Base-by-base conservation (phyloP, 2,329 filamentous ascomycete genomes). In the Leptoxyphium fumago region DNA sequence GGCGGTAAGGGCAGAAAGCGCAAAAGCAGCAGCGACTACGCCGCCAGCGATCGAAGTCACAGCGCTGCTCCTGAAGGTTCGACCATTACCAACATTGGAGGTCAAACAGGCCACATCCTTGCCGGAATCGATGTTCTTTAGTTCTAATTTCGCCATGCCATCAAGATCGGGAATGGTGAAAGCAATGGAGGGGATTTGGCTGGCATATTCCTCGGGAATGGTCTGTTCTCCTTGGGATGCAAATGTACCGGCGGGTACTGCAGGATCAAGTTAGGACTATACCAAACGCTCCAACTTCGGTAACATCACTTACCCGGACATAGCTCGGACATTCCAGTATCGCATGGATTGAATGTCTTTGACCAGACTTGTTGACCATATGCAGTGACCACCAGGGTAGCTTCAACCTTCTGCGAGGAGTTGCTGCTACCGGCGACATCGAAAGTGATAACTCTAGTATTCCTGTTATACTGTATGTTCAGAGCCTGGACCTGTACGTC, bases 91-190 rank as follows among this genome's bases (percentile, higher is more conserved):
- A 45, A 98, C 79, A 38, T 77, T 69, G 0, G 88, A 87, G 54
- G 82, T 69, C 42, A 96, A 80, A 62, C 91, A 98, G 17, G 86
- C 88, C 8, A 94, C 73, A 38, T 80, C 71, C 29, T 73, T 56
- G 34, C 71, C 72, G 4, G 66, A 69, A 29, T 81, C 75, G 34
- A 76, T 64, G 29, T 81, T 75, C 47, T 73, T 78, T 39, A 98
- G 73, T 58, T 85, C 68, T 50, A 98, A 68, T 39, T 80, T 91
- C 29, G 88, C 91, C 55, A 81, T 67, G 32, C 89, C 89, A 44
- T 89, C 81, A 53, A 98, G 82, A 60, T 98, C 88, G 41, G 91
- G 91, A 29, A 98, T 72, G 48, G 77, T 75, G 67, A 95, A 98
- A 10, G 89, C 89, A 52, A 98, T 94, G 2, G 77, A 68, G 1